Evolutionary conservation across 169 alveolate genomes (phyloP).

Genomic region (Plasmodium chabaudi): DNA sequence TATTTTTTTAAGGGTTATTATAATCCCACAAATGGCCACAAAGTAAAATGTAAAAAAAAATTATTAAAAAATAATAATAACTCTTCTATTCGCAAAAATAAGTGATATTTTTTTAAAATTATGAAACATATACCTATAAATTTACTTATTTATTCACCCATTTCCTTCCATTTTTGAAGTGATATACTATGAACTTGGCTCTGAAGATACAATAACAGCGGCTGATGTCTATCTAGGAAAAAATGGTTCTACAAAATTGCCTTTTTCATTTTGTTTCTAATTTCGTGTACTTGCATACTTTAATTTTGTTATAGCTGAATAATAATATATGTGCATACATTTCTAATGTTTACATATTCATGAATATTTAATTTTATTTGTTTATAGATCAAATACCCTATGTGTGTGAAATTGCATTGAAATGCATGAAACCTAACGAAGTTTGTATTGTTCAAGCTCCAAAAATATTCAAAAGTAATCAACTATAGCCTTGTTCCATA

Average conservation of each 20-base stretch:
- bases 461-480: slow-evolving; percentile 43
- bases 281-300: background rate
- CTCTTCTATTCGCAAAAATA: background rate
- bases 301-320: background rate
- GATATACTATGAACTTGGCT: slow-evolving; percentile 64
- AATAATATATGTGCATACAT: background rate
- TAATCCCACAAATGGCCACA: slow-evolving; percentile 75
- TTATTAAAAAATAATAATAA: background rate
- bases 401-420: slow-evolving; percentile 65
- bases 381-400: slow-evolving; percentile 61
- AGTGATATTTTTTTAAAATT: background rate
- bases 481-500: background rate
- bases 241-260: slow-evolving; percentile 32
- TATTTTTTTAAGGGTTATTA: slow-evolving; percentile 64
- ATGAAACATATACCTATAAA: background rate
- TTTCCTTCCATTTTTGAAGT: slow-evolving; percentile 12
- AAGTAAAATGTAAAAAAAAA: slow-evolving; percentile 65
- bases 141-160: no score
- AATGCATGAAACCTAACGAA: slow-evolving; percentile 63
- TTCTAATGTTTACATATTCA: background rate
- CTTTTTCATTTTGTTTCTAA: slow-evolving; percentile 2
- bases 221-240: slow-evolving; percentile 66
- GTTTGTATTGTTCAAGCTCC: slow-evolving; percentile 74
- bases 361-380: background rate
- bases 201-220: slow-evolving; percentile 36